These are phyloP conservation scores for Ramalina peruviana DNA, from an alignment of 495 filamentous ascomycete species.

Conservation along the genomic window DNA sequence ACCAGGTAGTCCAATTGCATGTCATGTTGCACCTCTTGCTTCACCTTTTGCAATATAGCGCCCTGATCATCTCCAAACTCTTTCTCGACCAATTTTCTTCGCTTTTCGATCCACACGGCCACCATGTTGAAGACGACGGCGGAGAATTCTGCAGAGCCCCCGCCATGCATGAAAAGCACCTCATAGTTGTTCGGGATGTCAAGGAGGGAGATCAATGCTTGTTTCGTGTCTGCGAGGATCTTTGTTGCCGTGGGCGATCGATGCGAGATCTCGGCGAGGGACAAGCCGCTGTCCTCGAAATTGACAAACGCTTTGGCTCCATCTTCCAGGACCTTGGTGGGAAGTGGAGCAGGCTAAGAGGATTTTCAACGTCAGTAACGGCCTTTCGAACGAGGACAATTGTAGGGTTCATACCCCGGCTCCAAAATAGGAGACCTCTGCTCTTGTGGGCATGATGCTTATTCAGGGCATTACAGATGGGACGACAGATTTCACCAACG, in stretches of 20 bases:
- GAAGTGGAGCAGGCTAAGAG: conserved; percentile 73
- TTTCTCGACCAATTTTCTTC: conserved; percentile 26
- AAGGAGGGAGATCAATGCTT: conserved; percentile 47
- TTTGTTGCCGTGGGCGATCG: conserved; percentile 60
- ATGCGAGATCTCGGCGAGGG: conserved; percentile 77
- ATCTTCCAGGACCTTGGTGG: conserved; percentile 53
- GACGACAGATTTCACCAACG: no score
- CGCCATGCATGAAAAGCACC: conserved; percentile 67
- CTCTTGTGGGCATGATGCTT: conserved; percentile 34
- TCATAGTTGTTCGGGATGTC: conserved; percentile 70
- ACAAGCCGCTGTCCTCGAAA: conserved; percentile 67
- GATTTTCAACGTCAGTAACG: conserved; percentile 64
- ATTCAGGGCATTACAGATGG: not conserved
- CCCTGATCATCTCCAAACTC: conserved; percentile 31
- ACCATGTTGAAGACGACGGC: conserved; percentile 73
- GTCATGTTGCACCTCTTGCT: conserved; percentile 46
- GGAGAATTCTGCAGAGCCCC: conserved; percentile 72
- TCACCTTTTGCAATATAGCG: conserved; percentile 44
- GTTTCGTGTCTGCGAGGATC: conserved; percentile 52
- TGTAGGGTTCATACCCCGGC: conserved; percentile 31
- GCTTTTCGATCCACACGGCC: conserved; percentile 60
- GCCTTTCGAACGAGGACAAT: conserved; percentile 21
- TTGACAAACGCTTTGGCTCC: conserved; percentile 68
- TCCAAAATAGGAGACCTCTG: conserved; percentile 50
- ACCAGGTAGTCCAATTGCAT: conserved; percentile 80